These are phyloP conservation scores for Myrica gale DNA, from an alignment of 306 rosid species.

Conservation along the genomic window DNA sequence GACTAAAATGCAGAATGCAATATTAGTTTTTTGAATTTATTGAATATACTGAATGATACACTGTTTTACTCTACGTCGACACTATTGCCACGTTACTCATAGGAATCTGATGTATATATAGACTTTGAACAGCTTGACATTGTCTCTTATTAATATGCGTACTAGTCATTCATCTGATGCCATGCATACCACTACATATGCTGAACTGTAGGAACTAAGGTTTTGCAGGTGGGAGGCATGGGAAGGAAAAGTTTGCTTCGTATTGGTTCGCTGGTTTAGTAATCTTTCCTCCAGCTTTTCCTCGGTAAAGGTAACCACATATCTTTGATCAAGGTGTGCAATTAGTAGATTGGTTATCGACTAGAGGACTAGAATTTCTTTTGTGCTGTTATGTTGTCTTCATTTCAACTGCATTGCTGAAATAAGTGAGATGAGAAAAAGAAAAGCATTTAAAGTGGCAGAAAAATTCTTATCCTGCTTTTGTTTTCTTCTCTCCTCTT, in stretches of 20 bases:
- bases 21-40: not conserved
- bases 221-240: conserved; percentile 74
- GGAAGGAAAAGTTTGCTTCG: conserved; percentile 46
- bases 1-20: not conserved
- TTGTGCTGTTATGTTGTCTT: not conserved
- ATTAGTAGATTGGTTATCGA: conserved; percentile 4
- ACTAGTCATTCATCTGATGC: conserved; percentile 18
- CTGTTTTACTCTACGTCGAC: not conserved
- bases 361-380: not conserved
- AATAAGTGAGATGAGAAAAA: conserved; percentile 15
- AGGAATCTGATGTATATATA: not conserved
- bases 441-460: conserved; percentile 15
- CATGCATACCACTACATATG: not conserved
- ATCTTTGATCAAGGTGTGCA: conserved; percentile 11
- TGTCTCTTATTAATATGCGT: conserved; percentile 20
- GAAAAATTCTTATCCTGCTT: not conserved
- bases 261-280: conserved; percentile 42
- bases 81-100: not conserved
- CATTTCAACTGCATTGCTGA: not conserved
- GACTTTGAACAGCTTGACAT: conserved; percentile 26
- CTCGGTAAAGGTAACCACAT: conserved; percentile 65
- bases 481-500: conserved; percentile 7
- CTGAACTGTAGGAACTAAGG: conserved; percentile 27
- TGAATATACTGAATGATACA: not conserved
- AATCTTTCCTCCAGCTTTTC: conserved; percentile 48